Base-by-base conservation (phyloP, 148 eudicot genomes). In the Cornus florida region DNA sequence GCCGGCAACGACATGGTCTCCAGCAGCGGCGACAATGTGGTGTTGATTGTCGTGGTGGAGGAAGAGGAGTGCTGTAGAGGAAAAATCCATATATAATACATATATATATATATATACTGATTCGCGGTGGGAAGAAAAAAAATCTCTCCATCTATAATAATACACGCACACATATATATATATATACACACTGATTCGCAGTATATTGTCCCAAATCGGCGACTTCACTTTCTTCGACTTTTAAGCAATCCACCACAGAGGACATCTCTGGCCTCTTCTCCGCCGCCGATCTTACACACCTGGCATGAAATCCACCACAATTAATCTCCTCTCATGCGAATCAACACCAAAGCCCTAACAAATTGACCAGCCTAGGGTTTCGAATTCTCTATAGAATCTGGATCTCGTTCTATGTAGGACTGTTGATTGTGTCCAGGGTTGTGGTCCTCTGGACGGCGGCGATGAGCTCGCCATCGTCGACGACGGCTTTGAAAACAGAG, bases 361-460 rank as follows among this genome's bases (percentile, higher is more conserved):
- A 70, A 39, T 92, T 92, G 16, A 92, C 94, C 10, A 92, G 77
- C n/a, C 92, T 41, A 5, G 78, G 78, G 72, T 75, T 73, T 0
- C 53, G 77, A 16, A 90, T 69, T 24, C 72, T 76, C 0, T 91
- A 85, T 12, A 92, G 89, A 6, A 90, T 86, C 0, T 88, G 82
- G 69, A 90, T 65, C 73, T 92, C 94, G 64, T 90, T 90, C 1
- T 87, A 82, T 11, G 87, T 77, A 7, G 90, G 67, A 16, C 57
- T 43, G 41, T 82, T 43, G 60, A 43, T 43, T 43, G 48, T 43
- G 10, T 28, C 28, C 28, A 28, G 28, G 28, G 28, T 28, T 28
- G 85, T 86, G 6, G 84, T 75, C 14, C 24, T 80, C 39, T 95
- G 93, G 43, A 93, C 97, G 46, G 98, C 98, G 71, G 91, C 95